Percentiles rank a stretch among this genome's conserved stretches.
Evolutionary conservation across 371 early-diverging fungal genomes (phyloP).

Genomic region (Rhizopus microsporus): DNA sequence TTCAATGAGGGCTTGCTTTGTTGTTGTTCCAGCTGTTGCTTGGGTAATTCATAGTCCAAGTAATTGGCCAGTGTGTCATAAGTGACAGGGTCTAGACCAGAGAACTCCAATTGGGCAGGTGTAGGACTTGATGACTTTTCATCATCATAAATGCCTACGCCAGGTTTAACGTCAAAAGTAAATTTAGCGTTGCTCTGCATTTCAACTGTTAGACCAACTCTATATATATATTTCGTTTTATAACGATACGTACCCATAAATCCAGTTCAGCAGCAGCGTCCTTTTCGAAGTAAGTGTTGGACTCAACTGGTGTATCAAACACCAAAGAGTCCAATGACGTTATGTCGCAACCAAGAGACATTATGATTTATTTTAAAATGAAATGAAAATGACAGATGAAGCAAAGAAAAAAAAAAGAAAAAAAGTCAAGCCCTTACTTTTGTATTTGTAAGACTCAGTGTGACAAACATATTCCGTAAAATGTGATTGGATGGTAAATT

Average conservation of each 20-base stretch:
- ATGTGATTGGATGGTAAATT: too few relatives aligned
- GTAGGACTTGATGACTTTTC: slow-evolving; percentile 26
- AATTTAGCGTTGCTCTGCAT: slow-evolving; percentile 65
- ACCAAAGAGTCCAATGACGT: slow-evolving; percentile 40
- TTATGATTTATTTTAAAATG: slow-evolving; percentile 3
- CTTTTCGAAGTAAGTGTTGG: slow-evolving; percentile 29
- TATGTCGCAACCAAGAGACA: slow-evolving; percentile 19
- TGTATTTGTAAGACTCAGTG: neutral
- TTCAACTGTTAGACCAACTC: neutral
- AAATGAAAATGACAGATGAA: neutral
- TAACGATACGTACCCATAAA: slow-evolving; percentile 41
- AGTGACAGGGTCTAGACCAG: slow-evolving; percentile 39
- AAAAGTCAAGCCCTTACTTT: neutral
- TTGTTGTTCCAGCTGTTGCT: slow-evolving; percentile 23
- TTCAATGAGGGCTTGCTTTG: slow-evolving; percentile 1
- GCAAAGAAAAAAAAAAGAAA: slow-evolving; percentile 7
- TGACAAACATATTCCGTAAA: neutral
- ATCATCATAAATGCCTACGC: slow-evolving; percentile 54
- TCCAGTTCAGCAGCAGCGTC: slow-evolving; percentile 52
- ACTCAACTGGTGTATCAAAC: slow-evolving; percentile 31
- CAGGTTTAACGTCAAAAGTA: slow-evolving; percentile 64
- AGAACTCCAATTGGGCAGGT: slow-evolving; percentile 17
- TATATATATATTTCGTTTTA: slow-evolving; percentile 5
- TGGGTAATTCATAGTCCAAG: slow-evolving; percentile 45
- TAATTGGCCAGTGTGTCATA: slow-evolving; percentile 45